Evolutionary conservation across 2,329 filamentous ascomycete species (phyloP), one percentile per base, ranked within the genome.

Genomic region (Fusarium azukiicola): DNA sequence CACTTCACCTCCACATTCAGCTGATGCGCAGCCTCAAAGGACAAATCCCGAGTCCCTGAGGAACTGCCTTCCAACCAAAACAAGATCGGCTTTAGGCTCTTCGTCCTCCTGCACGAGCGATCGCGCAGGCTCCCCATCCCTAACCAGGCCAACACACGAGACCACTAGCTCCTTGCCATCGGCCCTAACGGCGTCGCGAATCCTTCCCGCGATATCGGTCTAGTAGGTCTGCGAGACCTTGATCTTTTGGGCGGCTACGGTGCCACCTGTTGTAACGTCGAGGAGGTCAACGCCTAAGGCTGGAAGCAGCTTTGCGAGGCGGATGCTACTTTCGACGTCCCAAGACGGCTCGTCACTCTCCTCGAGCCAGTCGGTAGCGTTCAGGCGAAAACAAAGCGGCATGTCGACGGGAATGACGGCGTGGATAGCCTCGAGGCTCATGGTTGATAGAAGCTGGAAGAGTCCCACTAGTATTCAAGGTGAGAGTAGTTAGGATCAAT

Each of bases 1-100:
- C 94, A 95, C 80, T 94, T 89, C 6, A 96, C 93, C 72, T 93
- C 88, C 4, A 97, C 93, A 13, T 92, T 94, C 27, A 98, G 88
- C 76, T 96, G 91, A 75, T 96, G 92, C 0, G 96, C 97, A 77
- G 93, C 94, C 36, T 92, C 91, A 86, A 86, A 96, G 93, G 6
- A 96, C 95, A 83, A 96, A 93, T 64, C 95, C 94, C 0, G 96
- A 95, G 83, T 98, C 96, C 84, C 96, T 93, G 87, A 98, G 90
- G 86, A 98, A 98, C 83, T 95, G 94, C 67, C 96, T 91, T 0
- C 93, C 97, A 2, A 95, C 90, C 17, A 97, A 90, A 0, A 95
- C 93, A 16, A 97, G 85, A 83, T 99, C 97, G 1, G 91, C 93
- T 83, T 89, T 87, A 17, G 90, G 82, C 5, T 88, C 70, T 3